Percentiles rank a stretch among this genome's conserved stretches.
phyloP scores from a whole-genome alignment of 805 yeast species.

The Kregervanrija delftensis region DNA sequence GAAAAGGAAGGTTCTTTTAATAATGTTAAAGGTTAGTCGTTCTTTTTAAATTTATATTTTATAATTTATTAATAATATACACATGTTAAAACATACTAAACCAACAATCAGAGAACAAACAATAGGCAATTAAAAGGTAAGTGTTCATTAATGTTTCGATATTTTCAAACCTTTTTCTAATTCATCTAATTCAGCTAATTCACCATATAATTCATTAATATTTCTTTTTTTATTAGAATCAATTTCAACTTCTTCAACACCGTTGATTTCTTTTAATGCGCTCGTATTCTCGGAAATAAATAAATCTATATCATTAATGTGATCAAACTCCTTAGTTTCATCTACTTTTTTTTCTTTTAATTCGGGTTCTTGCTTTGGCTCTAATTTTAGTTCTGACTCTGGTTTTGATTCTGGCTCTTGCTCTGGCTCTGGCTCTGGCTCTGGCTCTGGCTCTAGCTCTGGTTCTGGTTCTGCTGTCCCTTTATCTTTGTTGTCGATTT shows the following conservation, averaged over 20 bases:
- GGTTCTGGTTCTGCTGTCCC: too few relatives aligned
- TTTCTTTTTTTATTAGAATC: constrained; percentile 1
- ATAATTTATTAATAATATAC: constrained; percentile 2
- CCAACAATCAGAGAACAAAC: background rate
- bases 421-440: too few relatives aligned
- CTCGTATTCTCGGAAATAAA: constrained; percentile 7
- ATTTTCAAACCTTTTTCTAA: constrained; percentile 1
- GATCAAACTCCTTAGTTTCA: constrained; percentile 1
- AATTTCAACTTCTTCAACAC: constrained; percentile 1
- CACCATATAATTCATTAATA: background rate
- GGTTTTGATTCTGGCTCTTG: too few relatives aligned
- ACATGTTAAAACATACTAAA: background rate
- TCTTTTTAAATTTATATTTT: background rate
- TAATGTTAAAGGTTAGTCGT: constrained; percentile 49
- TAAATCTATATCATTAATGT: constrained; percentile 4
- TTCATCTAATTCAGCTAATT: background rate
- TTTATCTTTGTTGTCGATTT: too few relatives aligned
- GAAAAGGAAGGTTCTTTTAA: constrained; percentile 84
- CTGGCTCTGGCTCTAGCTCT: too few relatives aligned
- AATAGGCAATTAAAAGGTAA: background rate
- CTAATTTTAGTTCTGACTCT: too few relatives aligned
- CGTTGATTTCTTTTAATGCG: constrained; percentile 2
- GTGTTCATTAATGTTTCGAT: constrained; percentile 1
- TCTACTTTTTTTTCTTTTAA: background rate
- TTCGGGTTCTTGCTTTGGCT: too few relatives aligned